phyloP scores from a whole-genome alignment of 345 rosid species.

The Pugionium dolabratum region DNA sequence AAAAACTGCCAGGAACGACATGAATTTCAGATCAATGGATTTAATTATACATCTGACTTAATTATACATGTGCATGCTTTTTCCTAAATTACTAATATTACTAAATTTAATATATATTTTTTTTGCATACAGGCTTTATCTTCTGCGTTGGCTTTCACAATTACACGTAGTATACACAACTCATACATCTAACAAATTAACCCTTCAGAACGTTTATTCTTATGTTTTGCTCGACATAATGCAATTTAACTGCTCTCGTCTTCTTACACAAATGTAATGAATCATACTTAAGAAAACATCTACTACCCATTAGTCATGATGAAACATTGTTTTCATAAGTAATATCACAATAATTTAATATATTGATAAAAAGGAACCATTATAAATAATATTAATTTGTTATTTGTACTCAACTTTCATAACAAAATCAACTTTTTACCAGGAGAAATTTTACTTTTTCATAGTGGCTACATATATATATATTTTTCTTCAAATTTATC shows the following conservation, averaged over 20 bases:
- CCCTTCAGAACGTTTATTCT: too few relatives aligned
- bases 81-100: too few relatives aligned
- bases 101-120: too few relatives aligned
- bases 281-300: slow-evolving; percentile 7
- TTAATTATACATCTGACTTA: too few relatives aligned
- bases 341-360: neutral
- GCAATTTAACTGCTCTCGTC: too few relatives aligned
- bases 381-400: too few relatives aligned
- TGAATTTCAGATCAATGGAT: slow-evolving; percentile 18
- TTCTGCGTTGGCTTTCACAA: slow-evolving; percentile 10
- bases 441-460: neutral
- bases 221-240: too few relatives aligned
- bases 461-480: neutral
- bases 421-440: too few relatives aligned
- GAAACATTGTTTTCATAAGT: neutral
- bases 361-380: neutral
- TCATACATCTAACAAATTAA: too few relatives aligned
- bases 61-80: too few relatives aligned
- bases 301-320: slow-evolving; percentile 2
- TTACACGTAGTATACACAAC: too few relatives aligned
- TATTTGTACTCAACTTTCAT: too few relatives aligned
- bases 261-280: slow-evolving; percentile 16
- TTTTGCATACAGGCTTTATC: neutral
- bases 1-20: slow-evolving; percentile 14
- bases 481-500: neutral